Conservation (phyloP, 352 stramenopile genomes). For the Globisporangium ultimum region DNA sequence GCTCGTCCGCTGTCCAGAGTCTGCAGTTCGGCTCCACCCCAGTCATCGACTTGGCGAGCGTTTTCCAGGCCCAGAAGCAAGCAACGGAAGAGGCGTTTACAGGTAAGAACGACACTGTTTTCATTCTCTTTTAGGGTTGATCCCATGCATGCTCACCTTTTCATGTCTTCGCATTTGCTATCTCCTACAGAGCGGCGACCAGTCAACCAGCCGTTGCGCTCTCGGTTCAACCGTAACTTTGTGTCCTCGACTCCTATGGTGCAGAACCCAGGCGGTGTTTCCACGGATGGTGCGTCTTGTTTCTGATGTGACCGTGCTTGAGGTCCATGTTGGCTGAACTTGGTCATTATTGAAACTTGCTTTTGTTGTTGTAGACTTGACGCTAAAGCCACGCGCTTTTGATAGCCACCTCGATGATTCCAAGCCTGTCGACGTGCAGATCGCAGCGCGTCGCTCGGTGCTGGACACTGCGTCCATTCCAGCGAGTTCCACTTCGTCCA, state of each 20-base stretch:
- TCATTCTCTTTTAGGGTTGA: too few species aligned
- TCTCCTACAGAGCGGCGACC: slow-evolving; percentile 32
- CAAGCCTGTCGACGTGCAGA: slow-evolving; percentile 20
- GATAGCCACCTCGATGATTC: slow-evolving; percentile 16
- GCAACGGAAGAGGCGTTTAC: slow-evolving; percentile 4
- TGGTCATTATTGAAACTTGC: background rate
- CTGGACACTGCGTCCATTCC: slow-evolving; percentile 27
- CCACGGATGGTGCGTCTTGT: slow-evolving; percentile 31
- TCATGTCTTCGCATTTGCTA: background rate
- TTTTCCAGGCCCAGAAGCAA: slow-evolving; percentile 4
- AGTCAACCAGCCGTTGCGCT: slow-evolving; percentile 41
- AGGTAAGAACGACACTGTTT: slow-evolving; percentile 6
- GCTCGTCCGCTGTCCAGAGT: slow-evolving; percentile 33
- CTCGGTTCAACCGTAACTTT: slow-evolving; percentile 50
- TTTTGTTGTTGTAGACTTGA: slow-evolving; percentile 26
- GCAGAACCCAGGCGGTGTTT: slow-evolving; percentile 20
- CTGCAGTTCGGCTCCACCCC: slow-evolving; percentile 46
- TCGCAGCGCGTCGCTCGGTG: slow-evolving; percentile 18
- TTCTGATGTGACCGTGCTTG: slow-evolving; percentile 45
- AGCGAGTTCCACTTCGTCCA: slow-evolving; percentile 23
- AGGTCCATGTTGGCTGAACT: slow-evolving; percentile 63
- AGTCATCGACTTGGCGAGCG: slow-evolving; percentile 8
- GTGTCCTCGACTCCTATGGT: slow-evolving; percentile 24
- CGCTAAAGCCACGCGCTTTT: slow-evolving; percentile 33
- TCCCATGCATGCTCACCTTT: too few species aligned